A percentile compares a stretch with the other conserved stretches of the same genome.
phyloP scores from a whole-genome alignment of 2,329 filamentous ascomycete species.

The Graphilbum fragrans region DNA sequence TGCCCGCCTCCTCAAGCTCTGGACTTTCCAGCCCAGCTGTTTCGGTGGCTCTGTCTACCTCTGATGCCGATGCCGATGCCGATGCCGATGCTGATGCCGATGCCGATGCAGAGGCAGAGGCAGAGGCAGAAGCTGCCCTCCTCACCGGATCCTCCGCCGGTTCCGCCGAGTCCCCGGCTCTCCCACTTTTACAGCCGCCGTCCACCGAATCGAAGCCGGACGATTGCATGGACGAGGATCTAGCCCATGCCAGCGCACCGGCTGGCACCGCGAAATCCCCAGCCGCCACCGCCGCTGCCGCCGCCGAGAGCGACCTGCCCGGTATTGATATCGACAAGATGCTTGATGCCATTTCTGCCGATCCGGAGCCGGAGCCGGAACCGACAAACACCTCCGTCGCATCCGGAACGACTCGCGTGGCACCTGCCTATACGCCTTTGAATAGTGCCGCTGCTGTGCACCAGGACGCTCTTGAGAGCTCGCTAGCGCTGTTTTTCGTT shows the following conservation, averaged over 20 bases:
- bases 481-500: background rate
- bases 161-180: too few species aligned
- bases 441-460: slow-evolving; percentile 4
- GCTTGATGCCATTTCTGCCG: slow-evolving; percentile 21
- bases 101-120: background rate
- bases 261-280: background rate
- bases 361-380: slow-evolving; percentile 5
- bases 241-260: too few species aligned
- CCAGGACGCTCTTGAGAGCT: slow-evolving; percentile 3
- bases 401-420: slow-evolving; percentile 5
- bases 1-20: background rate
- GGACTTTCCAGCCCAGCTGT: background rate
- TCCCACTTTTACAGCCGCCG: too few species aligned
- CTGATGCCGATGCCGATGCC: background rate
- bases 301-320: slow-evolving; percentile 5
- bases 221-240: too few species aligned
- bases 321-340: slow-evolving; percentile 22
- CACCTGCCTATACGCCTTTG: slow-evolving; percentile 4
- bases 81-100: background rate
- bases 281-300: background rate
- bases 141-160: too few species aligned
- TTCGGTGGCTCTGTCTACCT: background rate
- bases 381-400: slow-evolving; percentile 5
- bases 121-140: too few species aligned
- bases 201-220: too few species aligned